Conservation (phyloP, 192 early-diverging fungal genomes). For the Chytriomyces confervae region DNA sequence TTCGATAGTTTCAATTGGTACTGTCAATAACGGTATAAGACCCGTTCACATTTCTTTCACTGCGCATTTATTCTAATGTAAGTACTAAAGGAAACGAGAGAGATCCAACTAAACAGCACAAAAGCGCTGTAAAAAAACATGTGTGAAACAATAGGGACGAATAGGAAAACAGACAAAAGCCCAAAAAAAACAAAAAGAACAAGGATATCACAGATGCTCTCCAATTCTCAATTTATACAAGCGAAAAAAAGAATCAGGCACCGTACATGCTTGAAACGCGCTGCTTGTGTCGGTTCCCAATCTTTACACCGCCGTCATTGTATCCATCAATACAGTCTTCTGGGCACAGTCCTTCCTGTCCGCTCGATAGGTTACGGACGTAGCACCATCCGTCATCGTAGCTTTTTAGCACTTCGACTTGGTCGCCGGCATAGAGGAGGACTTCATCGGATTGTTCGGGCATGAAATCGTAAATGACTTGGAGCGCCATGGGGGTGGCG, state of each 20-base stretch:
- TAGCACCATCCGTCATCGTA: constrained; percentile 49
- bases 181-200: too few relatives aligned
- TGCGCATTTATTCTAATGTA: too few relatives aligned
- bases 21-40: too few relatives aligned
- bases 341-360: constrained; percentile 55
- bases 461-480: constrained; percentile 14
- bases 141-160: too few relatives aligned
- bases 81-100: too few relatives aligned
- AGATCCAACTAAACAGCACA: too few relatives aligned
- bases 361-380: constrained; percentile 53
- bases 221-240: too few relatives aligned
- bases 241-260: not conserved
- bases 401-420: not conserved
- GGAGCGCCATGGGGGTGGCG: not conserved
- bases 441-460: constrained; percentile 21
- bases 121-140: too few relatives aligned
- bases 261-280: constrained; percentile 21
- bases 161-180: too few relatives aligned
- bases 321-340: constrained; percentile 52
- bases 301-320: not conserved
- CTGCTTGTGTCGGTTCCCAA: constrained; percentile 9
- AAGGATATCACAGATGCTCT: too few relatives aligned
- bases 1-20: too few relatives aligned
- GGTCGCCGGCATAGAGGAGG: not conserved
- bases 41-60: too few relatives aligned